These are phyloP conservation scores for Phytophthora citricola DNA, from an alignment of 352 stramenopile genomes.

Conservation along the genomic window DNA sequence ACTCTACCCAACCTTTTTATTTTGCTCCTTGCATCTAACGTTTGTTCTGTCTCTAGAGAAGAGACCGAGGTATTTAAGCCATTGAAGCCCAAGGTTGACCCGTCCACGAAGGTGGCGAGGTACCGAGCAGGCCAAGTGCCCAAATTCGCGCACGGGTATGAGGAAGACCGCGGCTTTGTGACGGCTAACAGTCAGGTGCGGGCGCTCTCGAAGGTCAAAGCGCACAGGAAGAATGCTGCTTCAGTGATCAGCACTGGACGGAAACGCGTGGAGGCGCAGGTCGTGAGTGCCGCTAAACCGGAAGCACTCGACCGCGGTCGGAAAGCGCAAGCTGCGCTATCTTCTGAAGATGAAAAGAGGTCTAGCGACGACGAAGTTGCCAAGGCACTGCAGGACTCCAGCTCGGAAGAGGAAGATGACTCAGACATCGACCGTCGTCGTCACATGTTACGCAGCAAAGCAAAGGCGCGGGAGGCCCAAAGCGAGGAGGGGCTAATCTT, in stretches of 20 bases:
- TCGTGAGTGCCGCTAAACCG: conserved; percentile 38
- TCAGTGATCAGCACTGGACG: conserved; percentile 33
- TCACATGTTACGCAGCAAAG: conserved; percentile 65
- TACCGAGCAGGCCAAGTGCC: conserved; percentile 87
- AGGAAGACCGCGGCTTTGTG: conserved; percentile 83
- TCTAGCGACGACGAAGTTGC: conserved; percentile 43
- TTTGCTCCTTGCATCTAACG: not conserved
- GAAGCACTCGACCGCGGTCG: conserved; percentile 12
- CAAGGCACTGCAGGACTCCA: conserved; percentile 77
- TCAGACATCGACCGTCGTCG: conserved; percentile 67
- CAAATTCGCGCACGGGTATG: conserved; percentile 73
- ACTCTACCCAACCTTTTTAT: no score
- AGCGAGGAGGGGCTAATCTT: not conserved
- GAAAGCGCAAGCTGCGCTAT: conserved; percentile 15
- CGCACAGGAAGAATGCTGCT: conserved; percentile 24
- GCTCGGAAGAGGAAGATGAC: conserved; percentile 80
- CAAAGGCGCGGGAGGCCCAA: conserved; percentile 30
- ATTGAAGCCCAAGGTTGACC: conserved; percentile 82
- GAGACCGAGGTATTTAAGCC: conserved; percentile 76
- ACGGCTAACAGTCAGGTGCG: conserved; percentile 75
- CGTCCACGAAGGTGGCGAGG: conserved; percentile 81
- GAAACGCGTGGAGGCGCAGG: conserved; percentile 68
- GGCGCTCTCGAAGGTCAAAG: conserved; percentile 27
- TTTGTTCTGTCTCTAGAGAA: conserved; percentile 43
- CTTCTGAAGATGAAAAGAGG: conserved; percentile 22